Evolutionary conservation across 2,329 filamentous ascomycete species (phyloP).

Genomic region (Verticillium isaacii): DNA sequence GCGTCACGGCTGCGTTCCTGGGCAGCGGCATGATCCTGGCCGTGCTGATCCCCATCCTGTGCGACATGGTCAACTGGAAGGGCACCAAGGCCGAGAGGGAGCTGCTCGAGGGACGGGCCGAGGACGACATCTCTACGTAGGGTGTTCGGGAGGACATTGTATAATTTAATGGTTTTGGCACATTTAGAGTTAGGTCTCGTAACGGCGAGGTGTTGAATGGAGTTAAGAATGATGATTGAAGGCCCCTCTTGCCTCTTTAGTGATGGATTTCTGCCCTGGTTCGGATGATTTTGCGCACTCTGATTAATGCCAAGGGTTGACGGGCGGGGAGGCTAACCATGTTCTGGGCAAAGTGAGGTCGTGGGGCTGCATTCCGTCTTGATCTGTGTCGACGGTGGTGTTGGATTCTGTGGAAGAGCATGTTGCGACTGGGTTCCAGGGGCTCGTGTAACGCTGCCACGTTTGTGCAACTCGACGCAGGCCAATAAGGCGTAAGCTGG

Average conservation of each 20-base stretch:
- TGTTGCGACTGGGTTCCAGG: no score
- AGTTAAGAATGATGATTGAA: neutral
- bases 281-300: neutral
- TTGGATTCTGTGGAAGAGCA: no score
- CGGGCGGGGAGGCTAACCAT: neutral
- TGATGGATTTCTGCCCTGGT: neutral
- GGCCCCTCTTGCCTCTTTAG: neutral
- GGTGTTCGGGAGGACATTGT: neutral
- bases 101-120: conserved; percentile 1
- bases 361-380: neutral
- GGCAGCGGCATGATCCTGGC: conserved; percentile 19
- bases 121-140: neutral
- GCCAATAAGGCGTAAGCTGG: no score
- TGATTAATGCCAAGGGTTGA: neutral
- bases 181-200: neutral
- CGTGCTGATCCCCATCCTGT: conserved; percentile 14
- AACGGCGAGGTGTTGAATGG: neutral
- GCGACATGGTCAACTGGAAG: conserved; percentile 11
- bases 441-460: no score
- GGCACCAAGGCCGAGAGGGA: conserved; percentile 13
- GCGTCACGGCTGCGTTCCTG: conserved; percentile 21
- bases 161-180: neutral
- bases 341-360: neutral
- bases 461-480: no score
- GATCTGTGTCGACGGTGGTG: neutral